Base-by-base conservation (phyloP, 495 filamentous ascomycete species). In the Niebla homalea region DNA sequence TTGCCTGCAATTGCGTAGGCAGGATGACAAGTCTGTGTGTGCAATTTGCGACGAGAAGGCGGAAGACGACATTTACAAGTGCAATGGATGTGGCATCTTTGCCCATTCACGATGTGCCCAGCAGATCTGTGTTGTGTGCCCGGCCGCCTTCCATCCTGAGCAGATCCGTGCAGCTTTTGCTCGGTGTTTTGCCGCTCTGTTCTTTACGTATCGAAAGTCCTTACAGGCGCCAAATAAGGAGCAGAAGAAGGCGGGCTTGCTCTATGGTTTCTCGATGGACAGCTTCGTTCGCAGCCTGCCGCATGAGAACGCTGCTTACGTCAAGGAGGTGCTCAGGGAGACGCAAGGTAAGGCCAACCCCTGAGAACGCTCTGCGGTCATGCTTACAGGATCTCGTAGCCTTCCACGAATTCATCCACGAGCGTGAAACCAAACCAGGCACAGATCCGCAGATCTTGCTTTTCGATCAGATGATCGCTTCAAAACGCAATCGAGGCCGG, bases 391-490 rank as follows among this genome's bases (percentile, higher is more conserved):
- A 32, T 36, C 19, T 16, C 2, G 11, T 25, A 90, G 89, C 75
- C 15, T 96, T 98, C 66, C 94, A 94, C 61, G 88, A 96, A 65
- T 98, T 97, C 61, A 90, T 96, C 59, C 87, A 93, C 61, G 87
- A 94, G 44, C 80, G 92, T 29, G 92, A 98, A 63, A 72, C 73
- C 15, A 74, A 74, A 32, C 63, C 74, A 11, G 64, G 76, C 5
- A 77, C 74, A 41, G 77, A 82, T 51, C 83, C 88, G 3, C 57
- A 73, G 8, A 85, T 97, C 61, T 79, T 87, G 47, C 73, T 98
- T 20, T 98, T 98, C 63, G 92, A 98, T 65, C 85, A 94, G 63
- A 85, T 98, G 56, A 92, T 98, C 54, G 74, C 95, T 5, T 87
- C 87, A 14, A 98, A 98, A 67, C 86, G 83, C 55, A 93, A 94